These are phyloP conservation scores for Garcileccinum viscosum DNA, from an alignment of 1,284 basidiomycete genomes.

Conservation along the genomic window DNA sequence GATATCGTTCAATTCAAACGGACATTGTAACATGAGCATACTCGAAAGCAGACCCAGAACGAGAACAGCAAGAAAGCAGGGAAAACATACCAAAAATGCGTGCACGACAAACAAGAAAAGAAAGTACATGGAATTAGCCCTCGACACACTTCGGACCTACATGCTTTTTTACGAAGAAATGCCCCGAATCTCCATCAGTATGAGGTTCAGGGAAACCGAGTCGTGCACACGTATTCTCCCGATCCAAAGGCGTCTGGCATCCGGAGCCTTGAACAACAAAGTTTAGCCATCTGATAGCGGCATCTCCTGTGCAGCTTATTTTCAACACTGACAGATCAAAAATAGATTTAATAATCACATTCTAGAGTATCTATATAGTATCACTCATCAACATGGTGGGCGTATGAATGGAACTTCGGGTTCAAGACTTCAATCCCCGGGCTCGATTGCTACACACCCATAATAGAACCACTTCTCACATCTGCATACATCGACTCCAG, in stretches of 20 bases:
- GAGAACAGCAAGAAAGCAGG: neutral
- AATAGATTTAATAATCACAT: conserved; percentile 8
- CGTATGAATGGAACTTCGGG: conserved; percentile 33
- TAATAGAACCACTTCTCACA: conserved; percentile 45
- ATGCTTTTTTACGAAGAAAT: conserved; percentile 39
- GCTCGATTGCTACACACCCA: conserved; percentile 39
- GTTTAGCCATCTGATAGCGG: neutral
- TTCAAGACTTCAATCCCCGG: conserved; percentile 35
- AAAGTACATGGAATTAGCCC: conserved; percentile 16
- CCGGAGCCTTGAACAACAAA: conserved; percentile 15
- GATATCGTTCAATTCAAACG: neutral
- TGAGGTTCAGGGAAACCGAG: conserved; percentile 31
- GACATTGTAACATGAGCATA: neutral
- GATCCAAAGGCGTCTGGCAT: conserved; percentile 14
- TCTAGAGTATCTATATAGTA: neutral
- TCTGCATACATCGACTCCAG: conserved; percentile 18
- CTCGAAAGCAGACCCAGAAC: neutral
- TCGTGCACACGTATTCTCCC: conserved; percentile 26
- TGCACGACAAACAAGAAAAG: neutral
- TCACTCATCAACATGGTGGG: conserved; percentile 37
- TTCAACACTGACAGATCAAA: conserved; percentile 13
- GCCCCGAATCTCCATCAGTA: conserved; percentile 16
- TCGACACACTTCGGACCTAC: conserved; percentile 36
- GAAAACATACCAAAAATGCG: neutral
- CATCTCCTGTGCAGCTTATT: conserved; percentile 15